These are phyloP conservation scores for Hypoxylon sp. DNA, from an alignment of 2,329 filamentous ascomycete genomes.

Conservation along the genomic window DNA sequence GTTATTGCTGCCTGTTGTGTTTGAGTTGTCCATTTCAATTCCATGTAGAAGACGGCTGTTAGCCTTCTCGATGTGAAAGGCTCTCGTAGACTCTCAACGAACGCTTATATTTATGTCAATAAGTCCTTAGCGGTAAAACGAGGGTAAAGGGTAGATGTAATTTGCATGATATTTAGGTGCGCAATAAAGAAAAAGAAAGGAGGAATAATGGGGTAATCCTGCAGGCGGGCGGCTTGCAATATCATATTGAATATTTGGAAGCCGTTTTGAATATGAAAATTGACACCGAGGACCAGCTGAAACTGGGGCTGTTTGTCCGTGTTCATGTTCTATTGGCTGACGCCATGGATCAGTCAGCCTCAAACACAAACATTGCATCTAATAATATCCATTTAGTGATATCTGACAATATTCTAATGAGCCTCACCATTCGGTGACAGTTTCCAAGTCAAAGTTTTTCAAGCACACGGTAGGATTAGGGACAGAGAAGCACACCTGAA, in stretches of 20 bases:
- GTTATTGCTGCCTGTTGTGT: slow-evolving; percentile 1
- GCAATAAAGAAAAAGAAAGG: slow-evolving; percentile 4
- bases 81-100: neutral
- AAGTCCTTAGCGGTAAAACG: neutral
- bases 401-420: neutral
- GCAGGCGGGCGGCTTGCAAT: neutral
- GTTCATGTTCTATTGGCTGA: slow-evolving; percentile 8
- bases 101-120: neutral
- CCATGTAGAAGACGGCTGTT: neutral
- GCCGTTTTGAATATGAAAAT: neutral
- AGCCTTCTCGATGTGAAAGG: slow-evolving; percentile 2
- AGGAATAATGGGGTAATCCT: neutral
- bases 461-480: neutral
- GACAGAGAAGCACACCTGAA: slow-evolving; percentile 8
- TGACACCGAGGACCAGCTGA: neutral
- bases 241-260: neutral
- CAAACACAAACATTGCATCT: slow-evolving; percentile 1
- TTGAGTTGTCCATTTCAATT: slow-evolving; percentile 22
- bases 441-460: neutral
- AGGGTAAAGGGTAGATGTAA: neutral
- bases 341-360: neutral
- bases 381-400: neutral
- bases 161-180: neutral
- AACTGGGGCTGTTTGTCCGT: neutral
- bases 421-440: neutral